Base-by-base conservation (phyloP, 495 filamentous ascomycete species). In the Clavariopsis aquatica region DNA sequence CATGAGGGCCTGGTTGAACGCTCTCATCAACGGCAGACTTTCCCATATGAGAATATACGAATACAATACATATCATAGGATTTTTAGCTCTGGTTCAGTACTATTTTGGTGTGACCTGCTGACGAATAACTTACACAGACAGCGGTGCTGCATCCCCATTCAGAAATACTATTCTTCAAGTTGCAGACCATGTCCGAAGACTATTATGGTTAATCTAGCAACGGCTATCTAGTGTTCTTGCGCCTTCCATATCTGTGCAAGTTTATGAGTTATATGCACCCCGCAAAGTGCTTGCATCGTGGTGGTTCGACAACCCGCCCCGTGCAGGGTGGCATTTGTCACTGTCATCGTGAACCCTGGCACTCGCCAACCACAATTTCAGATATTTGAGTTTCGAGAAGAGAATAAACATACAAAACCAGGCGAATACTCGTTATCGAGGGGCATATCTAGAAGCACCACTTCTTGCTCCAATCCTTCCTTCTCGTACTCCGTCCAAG, bases 281-380 rank as follows among this genome's bases (percentile, higher is more conserved):
- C 47, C 19, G 20, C 19, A 51, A 51, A 24, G 22, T 51, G 4
- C 26, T 23, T 51, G 20, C 47, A 28, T 51, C 5, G 5, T 17
- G 47, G 26, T 47, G 19, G 26, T 23, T 51, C 47, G 9, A 22
- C 7, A 23, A 26, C 51, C 23, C 19, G 17, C 23, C 27, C 9
- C 9, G 26, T 53, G 51, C 51, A 31, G 51, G 26, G 26, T 29
- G 23, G 19, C 23, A 53, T 53, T 53, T 53, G 51, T 53, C 51
- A 53, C 24, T 28, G 24, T 10, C 51, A 53, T 53, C 9, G 17
- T 19, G 20, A 22, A 19, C 51, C 51, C 27, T 10, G 15, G 27
- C 17, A 5, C 23, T 9, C 51, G 1, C 13, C 1, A 28, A 19
- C 22, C 17, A 53, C 27, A 53, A 28, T 28, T 10, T 53, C 51